A percentile compares a stretch with the other conserved stretches of the same genome.
These are phyloP conservation scores for Leptodontidium sp. DNA, from an alignment of 2,329 filamentous ascomycete species.

Conservation along the genomic window DNA sequence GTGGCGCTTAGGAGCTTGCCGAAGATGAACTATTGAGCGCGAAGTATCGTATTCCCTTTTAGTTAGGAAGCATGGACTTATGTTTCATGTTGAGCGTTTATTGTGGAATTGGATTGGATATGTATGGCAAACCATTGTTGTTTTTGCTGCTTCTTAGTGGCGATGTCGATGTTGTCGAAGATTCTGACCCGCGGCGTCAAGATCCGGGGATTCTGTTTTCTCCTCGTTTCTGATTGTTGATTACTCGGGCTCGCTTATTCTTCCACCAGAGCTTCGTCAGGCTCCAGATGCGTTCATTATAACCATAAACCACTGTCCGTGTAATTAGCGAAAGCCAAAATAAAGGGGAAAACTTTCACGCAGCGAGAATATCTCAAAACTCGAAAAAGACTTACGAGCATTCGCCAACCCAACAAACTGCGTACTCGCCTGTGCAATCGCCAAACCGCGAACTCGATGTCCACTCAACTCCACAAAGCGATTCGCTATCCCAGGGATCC, in stretches of 20 bases:
- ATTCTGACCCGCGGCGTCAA: not conserved
- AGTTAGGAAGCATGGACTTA: no score
- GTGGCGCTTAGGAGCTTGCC: not conserved
- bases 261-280: constrained; percentile 27
- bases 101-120: not conserved
- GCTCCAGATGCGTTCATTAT: constrained; percentile 44
- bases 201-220: not conserved
- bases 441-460: constrained; percentile 43
- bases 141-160: not conserved
- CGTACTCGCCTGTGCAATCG: constrained; percentile 48
- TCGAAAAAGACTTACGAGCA: constrained; percentile 34
- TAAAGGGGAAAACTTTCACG: not conserved
- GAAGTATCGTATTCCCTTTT: no score
- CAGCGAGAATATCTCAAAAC: not conserved
- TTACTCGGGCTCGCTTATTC: constrained; percentile 5
- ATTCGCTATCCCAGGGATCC: constrained; percentile 51
- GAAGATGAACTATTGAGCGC: not conserved
- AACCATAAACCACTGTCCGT: constrained; percentile 47
- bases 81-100: not conserved
- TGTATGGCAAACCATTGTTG: not conserved
- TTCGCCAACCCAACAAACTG: constrained; percentile 51
- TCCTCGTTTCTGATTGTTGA: not conserved
- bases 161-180: not conserved
- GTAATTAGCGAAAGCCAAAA: not conserved
- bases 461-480: constrained; percentile 38